These are phyloP conservation scores for Chlorella sp. DNA, from an alignment of 139 green algal species.

Conservation along the genomic window DNA sequence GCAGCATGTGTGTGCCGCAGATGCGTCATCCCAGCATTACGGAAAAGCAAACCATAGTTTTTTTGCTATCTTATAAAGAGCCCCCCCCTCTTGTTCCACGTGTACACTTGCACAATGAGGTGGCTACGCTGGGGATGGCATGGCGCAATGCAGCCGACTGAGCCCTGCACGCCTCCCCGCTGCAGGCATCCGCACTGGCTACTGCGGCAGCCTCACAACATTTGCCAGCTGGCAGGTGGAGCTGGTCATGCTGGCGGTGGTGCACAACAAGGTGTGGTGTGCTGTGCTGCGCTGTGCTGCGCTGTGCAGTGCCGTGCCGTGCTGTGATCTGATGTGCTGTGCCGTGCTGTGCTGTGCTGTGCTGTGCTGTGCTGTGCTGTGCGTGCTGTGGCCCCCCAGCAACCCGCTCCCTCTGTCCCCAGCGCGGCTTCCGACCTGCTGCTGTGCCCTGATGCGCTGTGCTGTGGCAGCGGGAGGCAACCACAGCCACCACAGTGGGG, in stretches of 20 bases:
- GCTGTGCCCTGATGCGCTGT: neutral
- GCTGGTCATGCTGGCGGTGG: constrained; percentile 58
- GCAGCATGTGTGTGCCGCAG: too few relatives aligned
- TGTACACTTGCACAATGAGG: too few relatives aligned
- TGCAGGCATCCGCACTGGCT: constrained; percentile 80
- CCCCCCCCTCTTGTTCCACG: too few relatives aligned
- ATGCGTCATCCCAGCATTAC: too few relatives aligned
- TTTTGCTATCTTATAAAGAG: too few relatives aligned
- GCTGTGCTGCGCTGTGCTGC: neutral
- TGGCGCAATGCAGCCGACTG: neutral
- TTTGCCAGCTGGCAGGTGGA: constrained; percentile 84
- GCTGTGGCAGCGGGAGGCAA: neutral
- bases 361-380: neutral
- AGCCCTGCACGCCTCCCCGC: neutral
- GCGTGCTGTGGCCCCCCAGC: too few relatives aligned
- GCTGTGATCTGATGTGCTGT: neutral
- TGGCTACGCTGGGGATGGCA: neutral
- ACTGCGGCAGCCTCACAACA: constrained; percentile 88
- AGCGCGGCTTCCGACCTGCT: too few relatives aligned
- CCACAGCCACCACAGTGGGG: too few relatives aligned
- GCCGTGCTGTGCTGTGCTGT: neutral
- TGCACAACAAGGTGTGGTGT: neutral
- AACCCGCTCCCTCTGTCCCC: too few relatives aligned
- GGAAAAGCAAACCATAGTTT: too few relatives aligned
- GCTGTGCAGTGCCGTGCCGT: neutral